Evolutionary conservation across 2,329 filamentous ascomycete genomes (phyloP).

Genomic region (Aureobasidium sp.): DNA sequence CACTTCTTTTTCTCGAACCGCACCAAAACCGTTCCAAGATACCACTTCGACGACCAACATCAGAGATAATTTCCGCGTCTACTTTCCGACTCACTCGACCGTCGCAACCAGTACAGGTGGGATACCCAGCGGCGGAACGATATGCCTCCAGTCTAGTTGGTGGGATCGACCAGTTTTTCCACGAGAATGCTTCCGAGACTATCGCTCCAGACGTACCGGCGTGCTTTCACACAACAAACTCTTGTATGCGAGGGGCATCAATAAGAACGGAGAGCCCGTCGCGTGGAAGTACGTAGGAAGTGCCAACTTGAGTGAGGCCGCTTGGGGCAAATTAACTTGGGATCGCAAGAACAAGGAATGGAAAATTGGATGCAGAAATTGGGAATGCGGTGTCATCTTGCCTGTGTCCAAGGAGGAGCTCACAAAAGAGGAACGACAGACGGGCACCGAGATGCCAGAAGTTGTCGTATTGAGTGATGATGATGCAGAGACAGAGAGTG

Average conservation of each 20-base stretch:
- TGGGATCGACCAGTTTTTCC: constrained; percentile 67
- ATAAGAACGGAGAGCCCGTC: constrained; percentile 27
- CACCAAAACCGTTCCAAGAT: constrained; percentile 19
- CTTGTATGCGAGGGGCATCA: constrained; percentile 40
- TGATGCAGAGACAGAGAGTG: constrained; percentile 9
- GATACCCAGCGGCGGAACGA: constrained; percentile 59
- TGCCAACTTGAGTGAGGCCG: constrained; percentile 86
- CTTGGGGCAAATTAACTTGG: constrained; percentile 76
- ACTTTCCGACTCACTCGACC: constrained; percentile 71
- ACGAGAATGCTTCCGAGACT: constrained; percentile 63
- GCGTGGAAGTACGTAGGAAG: constrained; percentile 85
- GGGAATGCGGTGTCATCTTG: constrained; percentile 88
- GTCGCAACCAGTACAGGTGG: constrained; percentile 31
- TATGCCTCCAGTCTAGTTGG: constrained; percentile 68
- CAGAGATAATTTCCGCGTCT: constrained; percentile 58
- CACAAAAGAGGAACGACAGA: not conserved
- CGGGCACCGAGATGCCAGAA: not conserved
- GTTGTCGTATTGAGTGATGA: not conserved
- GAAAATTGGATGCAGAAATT: constrained; percentile 82
- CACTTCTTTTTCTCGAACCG: not conserved
- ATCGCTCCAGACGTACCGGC: constrained; percentile 60
- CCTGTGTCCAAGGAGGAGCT: constrained; percentile 38
- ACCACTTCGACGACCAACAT: constrained; percentile 27
- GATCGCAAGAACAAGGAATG: constrained; percentile 55
- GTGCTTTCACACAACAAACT: constrained; percentile 82